phyloP scores from a whole-genome alignment of 345 rosid genomes.

The Acer campestre region DNA sequence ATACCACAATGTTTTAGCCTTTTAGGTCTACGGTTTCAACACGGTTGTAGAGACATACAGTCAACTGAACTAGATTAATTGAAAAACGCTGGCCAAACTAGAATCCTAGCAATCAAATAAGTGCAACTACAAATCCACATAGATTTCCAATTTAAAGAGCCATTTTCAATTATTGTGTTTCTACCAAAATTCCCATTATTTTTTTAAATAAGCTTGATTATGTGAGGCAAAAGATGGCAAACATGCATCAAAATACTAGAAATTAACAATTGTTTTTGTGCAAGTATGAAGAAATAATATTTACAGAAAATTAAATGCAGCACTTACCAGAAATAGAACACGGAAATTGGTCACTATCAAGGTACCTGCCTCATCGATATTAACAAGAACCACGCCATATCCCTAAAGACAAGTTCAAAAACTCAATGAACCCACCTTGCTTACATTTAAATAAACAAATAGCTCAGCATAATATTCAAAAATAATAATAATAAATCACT shows the following conservation, averaged over 20 bases:
- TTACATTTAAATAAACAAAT: background rate
- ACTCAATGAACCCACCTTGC: background rate
- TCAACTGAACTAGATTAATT: background rate
- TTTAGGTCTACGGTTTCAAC: background rate
- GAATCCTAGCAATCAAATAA: background rate
- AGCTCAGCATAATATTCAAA: background rate
- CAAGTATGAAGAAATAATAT: conserved; percentile 4
- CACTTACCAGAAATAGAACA: conserved; percentile 84
- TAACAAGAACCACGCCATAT: conserved; percentile 83
- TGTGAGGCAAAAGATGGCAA: conserved; percentile 8
- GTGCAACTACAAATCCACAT: background rate
- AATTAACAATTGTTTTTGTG: background rate
- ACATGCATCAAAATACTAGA: conserved; percentile 7
- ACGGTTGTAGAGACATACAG: background rate
- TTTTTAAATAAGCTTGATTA: conserved; percentile 1
- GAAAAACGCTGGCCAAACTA: background rate
- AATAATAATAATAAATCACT: background rate
- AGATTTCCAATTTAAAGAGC: conserved; percentile 2
- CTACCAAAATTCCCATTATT: background rate
- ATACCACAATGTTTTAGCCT: background rate
- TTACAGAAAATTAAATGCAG: conserved; percentile 5
- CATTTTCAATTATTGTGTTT: background rate
- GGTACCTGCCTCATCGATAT: conserved; percentile 81
- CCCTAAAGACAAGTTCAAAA: conserved; percentile 52
- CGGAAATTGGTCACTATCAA: conserved; percentile 91